Evolutionary conservation across 306 rosid genomes (phyloP).

Genomic region (Quercus aquifolioides): DNA sequence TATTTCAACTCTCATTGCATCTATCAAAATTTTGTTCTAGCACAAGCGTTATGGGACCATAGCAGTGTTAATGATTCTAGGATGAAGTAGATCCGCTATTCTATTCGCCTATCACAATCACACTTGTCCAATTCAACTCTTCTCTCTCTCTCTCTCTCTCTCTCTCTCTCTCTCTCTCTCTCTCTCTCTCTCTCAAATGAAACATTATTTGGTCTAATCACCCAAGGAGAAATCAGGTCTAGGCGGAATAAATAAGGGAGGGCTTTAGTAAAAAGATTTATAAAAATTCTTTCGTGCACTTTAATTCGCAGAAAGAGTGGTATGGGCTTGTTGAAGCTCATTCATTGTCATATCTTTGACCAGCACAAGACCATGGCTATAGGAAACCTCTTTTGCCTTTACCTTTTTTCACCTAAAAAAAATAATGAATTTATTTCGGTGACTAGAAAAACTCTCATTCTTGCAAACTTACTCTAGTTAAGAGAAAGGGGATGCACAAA

Average conservation of each 20-base stretch:
- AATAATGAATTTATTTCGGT: not conserved
- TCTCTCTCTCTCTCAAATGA: no score
- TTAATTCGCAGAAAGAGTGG: not conserved
- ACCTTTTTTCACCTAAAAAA: no score
- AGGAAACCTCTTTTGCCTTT: not conserved
- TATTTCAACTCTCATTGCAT: no score
- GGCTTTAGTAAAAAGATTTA: not conserved
- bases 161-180: no score
- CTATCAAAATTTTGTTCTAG: no score
- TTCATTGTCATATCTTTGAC: not conserved
- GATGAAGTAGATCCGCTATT: no score
- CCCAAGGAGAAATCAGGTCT: not conserved
- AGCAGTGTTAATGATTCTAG: no score
- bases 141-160: no score
- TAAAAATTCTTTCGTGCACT: not conserved
- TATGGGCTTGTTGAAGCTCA: not conserved
- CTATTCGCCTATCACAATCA: no score
- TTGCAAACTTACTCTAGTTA: not conserved
- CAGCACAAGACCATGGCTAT: not conserved
- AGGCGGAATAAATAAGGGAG: not conserved
- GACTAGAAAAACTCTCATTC: not conserved
- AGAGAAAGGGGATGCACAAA: not conserved
- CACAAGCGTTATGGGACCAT: no score
- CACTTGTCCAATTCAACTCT: no score
- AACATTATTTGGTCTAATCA: not conserved